Base-by-base conservation (phyloP, 306 rosid genomes). In the Myrica gale region DNA sequence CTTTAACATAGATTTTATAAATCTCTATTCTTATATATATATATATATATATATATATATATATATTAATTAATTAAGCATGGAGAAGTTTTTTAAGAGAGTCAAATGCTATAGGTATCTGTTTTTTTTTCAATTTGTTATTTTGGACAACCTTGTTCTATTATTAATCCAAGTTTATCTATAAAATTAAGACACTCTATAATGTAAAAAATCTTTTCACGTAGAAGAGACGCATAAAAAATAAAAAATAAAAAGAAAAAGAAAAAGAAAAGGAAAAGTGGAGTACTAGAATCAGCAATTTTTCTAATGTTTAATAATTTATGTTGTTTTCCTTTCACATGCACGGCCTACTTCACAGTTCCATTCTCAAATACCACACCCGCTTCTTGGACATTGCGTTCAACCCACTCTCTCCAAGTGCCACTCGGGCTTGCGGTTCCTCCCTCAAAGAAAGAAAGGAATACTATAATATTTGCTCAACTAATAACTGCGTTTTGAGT, bases 401-500 rank as follows among this genome's bases (percentile, higher is more conserved):
- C 1, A 16, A 0, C 10, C 1, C 88, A 92, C 93, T 88, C 89
- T 66, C 84, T 4, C 1, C 12, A 6, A 57, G 26, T 19, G 79
- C 55, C 73, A 83, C 85, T 85, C 60, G 78, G 45, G 19, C 61
- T 17, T 20, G 56, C 71, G 61, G 74, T 55, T 74, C 84, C 52
- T 58, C 76, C 50, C 75, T n/a, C 78, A 23, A 66, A 77, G 63
- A 56, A 75, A 79, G 87, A 77, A 85, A 83, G 77, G 71, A 67
- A 77, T 52, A 69, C 13, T 82, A 73, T 80, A 83, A 53, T 54
- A 74, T 78, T 78, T 41, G 37, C 50, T 71, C 86, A 79, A 84
- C 84, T 47, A 76, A 83, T 84, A 89, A 78, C 91, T 89, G 87
- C 88, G 83, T 86, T 75, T 87, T 78, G 76, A 78, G 85, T 67